phyloP scores from a whole-genome alignment of 2,329 filamentous ascomycete genomes.

The Immersiporthe knoxdaviesiana region DNA sequence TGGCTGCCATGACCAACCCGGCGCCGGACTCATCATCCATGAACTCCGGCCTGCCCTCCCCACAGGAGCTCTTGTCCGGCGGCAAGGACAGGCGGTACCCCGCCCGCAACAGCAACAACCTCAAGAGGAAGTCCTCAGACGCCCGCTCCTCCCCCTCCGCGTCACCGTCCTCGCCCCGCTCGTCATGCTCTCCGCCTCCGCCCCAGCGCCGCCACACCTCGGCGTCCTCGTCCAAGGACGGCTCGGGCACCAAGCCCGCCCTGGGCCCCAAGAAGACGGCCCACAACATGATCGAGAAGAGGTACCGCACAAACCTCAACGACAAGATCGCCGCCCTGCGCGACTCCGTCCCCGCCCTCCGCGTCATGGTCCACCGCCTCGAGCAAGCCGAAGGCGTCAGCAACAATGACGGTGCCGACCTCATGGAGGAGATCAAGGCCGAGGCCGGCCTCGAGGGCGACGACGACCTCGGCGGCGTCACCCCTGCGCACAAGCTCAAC shows the following conservation, averaged over 20 bases:
- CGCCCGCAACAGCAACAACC: slow-evolving; percentile 33
- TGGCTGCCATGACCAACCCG: slow-evolving; percentile 3
- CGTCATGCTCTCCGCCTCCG: slow-evolving; percentile 32
- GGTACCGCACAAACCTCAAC: slow-evolving; percentile 94
- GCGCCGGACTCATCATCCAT: slow-evolving; percentile 2
- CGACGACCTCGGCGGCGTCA: slow-evolving; percentile 37
- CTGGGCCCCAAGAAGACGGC: slow-evolving; percentile 77
- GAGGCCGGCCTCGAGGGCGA: slow-evolving; percentile 47
- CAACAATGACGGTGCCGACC: slow-evolving; percentile 38
- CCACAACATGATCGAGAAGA: slow-evolving; percentile 98
- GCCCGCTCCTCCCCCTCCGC: slow-evolving; percentile 23
- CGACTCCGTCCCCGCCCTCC: slow-evolving; percentile 65
- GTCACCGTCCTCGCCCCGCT: slow-evolving; percentile 31
- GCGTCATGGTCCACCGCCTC: slow-evolving; percentile 46
- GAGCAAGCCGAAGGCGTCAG: slow-evolving; percentile 44
- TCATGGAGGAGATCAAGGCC: slow-evolving; percentile 36
- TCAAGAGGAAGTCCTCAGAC: slow-evolving; percentile 40
- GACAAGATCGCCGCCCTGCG: slow-evolving; percentile 93
- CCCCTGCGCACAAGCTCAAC: slow-evolving; percentile 47
- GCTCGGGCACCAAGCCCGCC: slow-evolving; percentile 21
- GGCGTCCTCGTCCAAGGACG: slow-evolving; percentile 20
- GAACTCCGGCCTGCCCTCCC: slow-evolving; percentile 13
- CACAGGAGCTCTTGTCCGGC: slow-evolving; percentile 10
- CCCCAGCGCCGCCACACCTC: slow-evolving; percentile 21
- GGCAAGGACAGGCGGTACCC: slow-evolving; percentile 25